Conservation (phyloP, 2,329 filamentous ascomycete genomes). For the Oidium heveae region DNA sequence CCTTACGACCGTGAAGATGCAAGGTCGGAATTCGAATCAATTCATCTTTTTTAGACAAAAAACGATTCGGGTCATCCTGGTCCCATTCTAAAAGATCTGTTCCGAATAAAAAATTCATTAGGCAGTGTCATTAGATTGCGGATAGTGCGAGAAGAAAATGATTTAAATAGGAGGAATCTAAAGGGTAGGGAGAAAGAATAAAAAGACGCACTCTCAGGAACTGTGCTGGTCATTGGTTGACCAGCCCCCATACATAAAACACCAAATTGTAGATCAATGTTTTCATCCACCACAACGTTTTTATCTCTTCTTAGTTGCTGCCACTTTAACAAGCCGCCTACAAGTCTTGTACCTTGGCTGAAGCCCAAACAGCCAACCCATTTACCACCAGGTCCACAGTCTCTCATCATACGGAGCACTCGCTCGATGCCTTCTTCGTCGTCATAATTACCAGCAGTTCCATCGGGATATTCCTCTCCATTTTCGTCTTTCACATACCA, state of each 20-base stretch:
- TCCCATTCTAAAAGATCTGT: not conserved
- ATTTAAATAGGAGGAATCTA: not conserved
- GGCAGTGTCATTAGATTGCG: not conserved
- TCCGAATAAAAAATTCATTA: not conserved
- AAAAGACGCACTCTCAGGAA: not conserved
- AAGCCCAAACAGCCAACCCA: slow-evolving; percentile 40
- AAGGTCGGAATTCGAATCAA: not conserved
- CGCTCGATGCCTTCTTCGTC: slow-evolving; percentile 1
- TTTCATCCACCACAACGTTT: not conserved
- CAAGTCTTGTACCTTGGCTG: slow-evolving; percentile 39
- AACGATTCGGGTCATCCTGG: not conserved
- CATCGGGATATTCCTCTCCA: slow-evolving; percentile 3
- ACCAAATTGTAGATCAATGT: slow-evolving; percentile 5
- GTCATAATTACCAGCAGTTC: slow-evolving; percentile 2
- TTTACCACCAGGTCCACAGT: not conserved
- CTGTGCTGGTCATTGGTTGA: slow-evolving; percentile 1
- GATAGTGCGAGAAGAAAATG: not conserved
- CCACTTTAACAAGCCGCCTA: slow-evolving; percentile 29
- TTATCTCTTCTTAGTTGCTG: slow-evolving; percentile 24
- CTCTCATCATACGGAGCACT: not conserved
- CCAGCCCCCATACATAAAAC: slow-evolving; percentile 2
- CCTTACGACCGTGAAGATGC: slow-evolving; percentile 6
- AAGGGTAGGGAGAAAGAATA: no score
- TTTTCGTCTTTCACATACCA: slow-evolving; percentile 3
- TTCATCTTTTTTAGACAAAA: not conserved